phyloP scores from a whole-genome alignment of 306 rosid species.

The Ceratonia siliqua region DNA sequence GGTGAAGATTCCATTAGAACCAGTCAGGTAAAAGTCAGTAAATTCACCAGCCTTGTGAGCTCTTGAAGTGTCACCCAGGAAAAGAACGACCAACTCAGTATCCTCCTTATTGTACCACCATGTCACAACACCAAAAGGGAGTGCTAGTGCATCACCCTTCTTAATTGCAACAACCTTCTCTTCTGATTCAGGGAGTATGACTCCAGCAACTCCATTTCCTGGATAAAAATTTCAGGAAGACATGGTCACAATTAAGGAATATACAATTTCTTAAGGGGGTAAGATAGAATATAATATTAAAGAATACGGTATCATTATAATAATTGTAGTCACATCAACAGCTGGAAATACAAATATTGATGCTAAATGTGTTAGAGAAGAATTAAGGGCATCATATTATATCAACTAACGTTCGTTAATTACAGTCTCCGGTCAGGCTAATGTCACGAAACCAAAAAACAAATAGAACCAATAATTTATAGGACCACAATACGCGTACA shows the following conservation, averaged over 20 bases:
- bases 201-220: conserved; percentile 70
- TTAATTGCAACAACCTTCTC: conserved; percentile 77
- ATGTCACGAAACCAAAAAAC: not conserved
- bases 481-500: not conserved
- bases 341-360: not conserved
- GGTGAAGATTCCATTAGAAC: conserved; percentile 72
- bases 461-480: not conserved
- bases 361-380: not conserved
- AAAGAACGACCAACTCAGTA: conserved; percentile 65
- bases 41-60: conserved; percentile 86
- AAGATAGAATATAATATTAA: not conserved
- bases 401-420: not conserved
- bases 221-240: conserved; percentile 1
- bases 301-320: not conserved
- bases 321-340: not conserved
- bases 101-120: conserved; percentile 87
- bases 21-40: conserved; percentile 66
- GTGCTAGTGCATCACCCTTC: conserved; percentile 85
- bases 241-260: not conserved
- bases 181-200: conserved; percentile 69
- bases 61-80: conserved; percentile 74
- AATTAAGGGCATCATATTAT: not conserved
- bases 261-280: not conserved
- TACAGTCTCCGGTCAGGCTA: too few species aligned
- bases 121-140: conserved; percentile 80